Percentiles rank a stretch among this genome's conserved stretches.
Evolutionary conservation across 805 yeast genomes (phyloP).

Genomic region (Myxozyma monticola): DNA sequence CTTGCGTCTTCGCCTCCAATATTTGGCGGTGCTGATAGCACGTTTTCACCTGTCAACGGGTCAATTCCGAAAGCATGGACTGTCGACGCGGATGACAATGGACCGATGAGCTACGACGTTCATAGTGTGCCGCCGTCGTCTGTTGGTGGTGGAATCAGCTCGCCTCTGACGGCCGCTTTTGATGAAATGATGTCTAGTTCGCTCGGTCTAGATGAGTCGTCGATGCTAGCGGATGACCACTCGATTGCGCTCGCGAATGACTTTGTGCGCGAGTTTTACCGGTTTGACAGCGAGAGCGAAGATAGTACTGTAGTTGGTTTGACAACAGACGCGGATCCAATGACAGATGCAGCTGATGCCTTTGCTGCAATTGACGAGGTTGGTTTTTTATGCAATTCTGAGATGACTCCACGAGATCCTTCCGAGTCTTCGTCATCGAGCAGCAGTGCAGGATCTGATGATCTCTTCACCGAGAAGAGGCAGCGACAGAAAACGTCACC

Average conservation of each 20-base stretch:
- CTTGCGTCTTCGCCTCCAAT: constrained; percentile 30
- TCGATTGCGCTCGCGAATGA: constrained; percentile 17
- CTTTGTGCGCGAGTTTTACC: constrained; percentile 26
- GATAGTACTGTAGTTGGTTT: not conserved
- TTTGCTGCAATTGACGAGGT: not conserved
- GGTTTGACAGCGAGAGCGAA: constrained; percentile 15
- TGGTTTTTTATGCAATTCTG: not conserved
- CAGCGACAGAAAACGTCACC: no score
- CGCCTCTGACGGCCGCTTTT: constrained; percentile 13
- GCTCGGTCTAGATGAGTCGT: constrained; percentile 9
- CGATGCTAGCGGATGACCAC: constrained; percentile 6
- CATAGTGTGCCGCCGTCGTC: not conserved
- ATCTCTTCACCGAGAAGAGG: no score
- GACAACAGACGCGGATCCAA: not conserved
- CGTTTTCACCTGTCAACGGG: constrained; percentile 1
- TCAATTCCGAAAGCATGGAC: constrained; percentile 21
- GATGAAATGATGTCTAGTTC: constrained; percentile 23
- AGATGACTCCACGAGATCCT: no score
- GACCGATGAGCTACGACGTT: not conserved
- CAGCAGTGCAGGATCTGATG: no score
- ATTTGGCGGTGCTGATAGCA: constrained; percentile 2
- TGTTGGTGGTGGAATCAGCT: not conserved
- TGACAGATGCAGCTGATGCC: not conserved
- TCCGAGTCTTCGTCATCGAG: no score
- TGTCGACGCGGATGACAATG: constrained; percentile 1